Evolutionary conservation across 2,329 filamentous ascomycete genomes (phyloP).

Genomic region (Monosporascus sp.): DNA sequence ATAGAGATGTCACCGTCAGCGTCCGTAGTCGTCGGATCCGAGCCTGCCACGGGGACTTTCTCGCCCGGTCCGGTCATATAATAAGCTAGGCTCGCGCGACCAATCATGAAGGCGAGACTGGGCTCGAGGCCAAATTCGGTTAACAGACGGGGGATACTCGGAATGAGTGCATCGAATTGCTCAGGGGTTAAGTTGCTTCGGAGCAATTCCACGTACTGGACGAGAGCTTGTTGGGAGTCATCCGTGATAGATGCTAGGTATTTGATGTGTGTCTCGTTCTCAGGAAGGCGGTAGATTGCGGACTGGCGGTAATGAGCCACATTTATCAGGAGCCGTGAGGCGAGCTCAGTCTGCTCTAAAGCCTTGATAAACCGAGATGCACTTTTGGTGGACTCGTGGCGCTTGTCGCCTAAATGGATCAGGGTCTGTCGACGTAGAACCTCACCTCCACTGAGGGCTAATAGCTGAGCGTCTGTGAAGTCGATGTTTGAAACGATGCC

Average conservation of each 20-base stretch:
- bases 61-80: constrained; percentile 47
- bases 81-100: constrained; percentile 67
- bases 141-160: constrained; percentile 69
- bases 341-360: constrained; percentile 71
- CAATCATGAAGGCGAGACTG: constrained; percentile 79
- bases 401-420: constrained; percentile 73
- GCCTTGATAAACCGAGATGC: constrained; percentile 77
- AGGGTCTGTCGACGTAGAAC: constrained; percentile 76
- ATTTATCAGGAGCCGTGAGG: constrained; percentile 78
- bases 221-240: constrained; percentile 78
- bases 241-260: constrained; percentile 83
- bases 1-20: constrained; percentile 56
- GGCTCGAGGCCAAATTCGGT: constrained; percentile 74
- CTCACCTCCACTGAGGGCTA: constrained; percentile 84
- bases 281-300: constrained; percentile 71
- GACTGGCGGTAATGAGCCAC: constrained; percentile 86
- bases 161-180: constrained; percentile 75
- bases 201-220: constrained; percentile 85
- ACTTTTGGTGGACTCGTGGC: constrained; percentile 69
- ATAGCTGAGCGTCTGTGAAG: constrained; percentile 82
- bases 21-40: constrained; percentile 33
- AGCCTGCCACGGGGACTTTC: constrained; percentile 17
- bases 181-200: constrained; percentile 70
- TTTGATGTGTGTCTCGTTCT: constrained; percentile 77
- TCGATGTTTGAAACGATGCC: constrained; percentile 83